A percentile compares a stretch with the other conserved stretches of the same genome.
phyloP scores from a whole-genome alignment of 345 rosid species.

The Aethionema arabicum region DNA sequence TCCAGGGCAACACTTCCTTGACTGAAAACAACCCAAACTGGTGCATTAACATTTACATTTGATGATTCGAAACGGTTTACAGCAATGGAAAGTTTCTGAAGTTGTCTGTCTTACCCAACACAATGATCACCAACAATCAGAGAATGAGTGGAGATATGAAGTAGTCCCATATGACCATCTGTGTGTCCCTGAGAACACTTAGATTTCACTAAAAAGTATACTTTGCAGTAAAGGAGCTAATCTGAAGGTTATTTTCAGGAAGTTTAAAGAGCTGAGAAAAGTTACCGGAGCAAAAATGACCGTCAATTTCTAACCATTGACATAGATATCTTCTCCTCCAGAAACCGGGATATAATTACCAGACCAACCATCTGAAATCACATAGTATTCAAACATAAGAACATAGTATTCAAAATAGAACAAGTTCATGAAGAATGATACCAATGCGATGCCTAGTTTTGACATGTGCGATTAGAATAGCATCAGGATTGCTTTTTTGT shows the following conservation, averaged over 20 bases:
- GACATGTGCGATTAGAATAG: constrained; percentile 66
- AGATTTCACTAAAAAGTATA: constrained; percentile 7
- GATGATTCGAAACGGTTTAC: no score
- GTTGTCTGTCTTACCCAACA: constrained; percentile 70
- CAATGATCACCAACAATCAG: constrained; percentile 92
- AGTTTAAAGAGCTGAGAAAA: constrained; percentile 1
- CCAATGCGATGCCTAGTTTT: constrained; percentile 67
- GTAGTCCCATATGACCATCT: constrained; percentile 82
- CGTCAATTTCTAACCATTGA: constrained; percentile 70
- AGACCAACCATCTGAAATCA: constrained; percentile 66
- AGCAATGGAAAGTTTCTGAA: constrained; percentile 1
- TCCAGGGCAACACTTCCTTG: constrained; percentile 80
- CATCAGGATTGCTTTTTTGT: constrained; percentile 71
- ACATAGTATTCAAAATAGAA: neutral
- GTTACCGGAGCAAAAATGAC: constrained; percentile 75
- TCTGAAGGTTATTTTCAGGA: neutral
- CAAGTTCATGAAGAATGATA: constrained; percentile 8
- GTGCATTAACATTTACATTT: neutral
- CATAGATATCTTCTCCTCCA: constrained; percentile 72
- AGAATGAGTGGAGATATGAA: constrained; percentile 59
- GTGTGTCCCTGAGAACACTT: constrained; percentile 77
- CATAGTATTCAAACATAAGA: constrained; percentile 23
- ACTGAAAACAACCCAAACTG: constrained; percentile 46
- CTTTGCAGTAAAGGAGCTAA: neutral
- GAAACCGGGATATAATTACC: constrained; percentile 60